phyloP scores from a whole-genome alignment of 192 early-diverging fungal genomes.

The Hyaloraphidium curvatum region DNA sequence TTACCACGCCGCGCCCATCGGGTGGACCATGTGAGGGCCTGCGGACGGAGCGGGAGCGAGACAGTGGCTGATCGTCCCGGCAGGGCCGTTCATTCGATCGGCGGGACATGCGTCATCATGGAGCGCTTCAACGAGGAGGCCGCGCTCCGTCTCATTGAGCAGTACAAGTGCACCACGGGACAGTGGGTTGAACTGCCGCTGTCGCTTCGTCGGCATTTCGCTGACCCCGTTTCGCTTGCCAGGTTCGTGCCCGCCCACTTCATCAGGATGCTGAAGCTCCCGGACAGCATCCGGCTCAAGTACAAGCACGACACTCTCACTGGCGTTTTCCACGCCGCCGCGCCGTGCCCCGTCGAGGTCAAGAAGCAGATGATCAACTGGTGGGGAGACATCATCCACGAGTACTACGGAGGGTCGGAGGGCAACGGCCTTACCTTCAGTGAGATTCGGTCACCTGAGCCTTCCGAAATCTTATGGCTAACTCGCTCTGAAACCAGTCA shows the following conservation, averaged over 20 bases:
- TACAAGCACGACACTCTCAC: neutral
- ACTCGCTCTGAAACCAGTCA: too few relatives aligned
- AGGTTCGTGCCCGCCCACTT: conserved; percentile 2
- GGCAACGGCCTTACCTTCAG: neutral
- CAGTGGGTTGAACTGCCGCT: neutral
- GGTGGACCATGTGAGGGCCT: neutral
- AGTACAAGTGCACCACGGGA: neutral
- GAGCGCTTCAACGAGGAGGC: conserved; percentile 1
- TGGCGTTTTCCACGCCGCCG: conserved; percentile 2
- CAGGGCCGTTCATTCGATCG: neutral
- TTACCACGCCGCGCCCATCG: neutral
- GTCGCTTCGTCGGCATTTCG: neutral
- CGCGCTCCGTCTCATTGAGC: neutral
- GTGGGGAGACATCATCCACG: neutral
- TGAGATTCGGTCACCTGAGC: too few relatives aligned
- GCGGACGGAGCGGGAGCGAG: neutral
- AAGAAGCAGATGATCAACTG: conserved; percentile 3
- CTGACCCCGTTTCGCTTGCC: neutral
- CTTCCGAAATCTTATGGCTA: too few relatives aligned
- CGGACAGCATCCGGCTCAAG: neutral
- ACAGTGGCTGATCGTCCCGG: too few relatives aligned
- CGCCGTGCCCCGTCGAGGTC: neutral
- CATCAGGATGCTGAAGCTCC: neutral
- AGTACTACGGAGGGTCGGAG: neutral
- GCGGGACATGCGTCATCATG: neutral